Evolutionary conservation across 495 filamentous ascomycete genomes (phyloP), one percentile per base, ranked within the genome.

Genomic region (Collariella sp.): DNA sequence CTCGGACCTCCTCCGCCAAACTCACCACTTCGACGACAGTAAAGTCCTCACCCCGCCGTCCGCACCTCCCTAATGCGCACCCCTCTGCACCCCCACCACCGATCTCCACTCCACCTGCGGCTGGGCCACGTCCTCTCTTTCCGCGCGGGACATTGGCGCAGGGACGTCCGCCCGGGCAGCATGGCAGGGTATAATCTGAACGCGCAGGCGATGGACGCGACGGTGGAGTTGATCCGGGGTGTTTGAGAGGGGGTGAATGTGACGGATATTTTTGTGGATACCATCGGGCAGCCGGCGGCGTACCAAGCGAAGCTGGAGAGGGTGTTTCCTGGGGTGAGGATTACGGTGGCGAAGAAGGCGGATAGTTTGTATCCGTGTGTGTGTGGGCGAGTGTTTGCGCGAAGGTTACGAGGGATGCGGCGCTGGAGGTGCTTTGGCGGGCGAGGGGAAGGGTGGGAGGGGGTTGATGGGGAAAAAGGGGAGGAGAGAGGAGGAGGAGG

Each of bases 201-300:
- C 70, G 89, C 90, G n/a, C 93, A 97, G 69, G 93, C 93, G 1
- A 86, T 95, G 79, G 91, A 98, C 70, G 89, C 93, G 0, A 98
- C 93, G 1, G 79, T 94, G n/a, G 80, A 79, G 18, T 72, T 98
- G 52, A 91, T 98, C 48, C 69, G 81, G 16, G 82, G 82, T 4
- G 85, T 95, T 0, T 77, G 91, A 44, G 83, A 79, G 0, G 86
- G 87, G 12, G 84, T 97, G 35, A 85, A 91, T 69, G 75, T 98
- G 0, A 76, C 70, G 31, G 88, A 96, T 65, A 88, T 98, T 12
- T 98, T 90, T 67, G 90, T 98, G 56, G 93, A 98, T 68, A 97
- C 93, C 0, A 86, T 98, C 61, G 93, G 93, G 0, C 84, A 79
- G 36, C 88, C 91, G 6, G 80, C 73, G 5, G 73, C 78, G 1